Percentiles rank a stretch among this genome's conserved stretches.
phyloP scores from a whole-genome alignment of 1,284 basidiomycete species.

The Papiliotrema terrestris region DNA sequence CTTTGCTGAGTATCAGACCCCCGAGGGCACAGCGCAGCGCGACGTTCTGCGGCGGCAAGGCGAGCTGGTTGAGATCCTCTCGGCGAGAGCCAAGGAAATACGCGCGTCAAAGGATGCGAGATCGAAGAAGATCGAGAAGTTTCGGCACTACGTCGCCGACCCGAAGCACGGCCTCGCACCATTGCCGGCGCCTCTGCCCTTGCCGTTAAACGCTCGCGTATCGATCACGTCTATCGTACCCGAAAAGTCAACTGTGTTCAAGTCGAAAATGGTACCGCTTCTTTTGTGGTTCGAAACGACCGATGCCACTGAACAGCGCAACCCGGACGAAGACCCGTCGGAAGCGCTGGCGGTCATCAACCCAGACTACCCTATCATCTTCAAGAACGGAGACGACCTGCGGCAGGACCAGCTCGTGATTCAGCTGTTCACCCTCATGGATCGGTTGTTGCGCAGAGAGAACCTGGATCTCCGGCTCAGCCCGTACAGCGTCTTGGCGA shows the following conservation, averaged over 20 bases:
- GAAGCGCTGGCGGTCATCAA: conserved; percentile 23
- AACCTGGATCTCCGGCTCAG: conserved; percentile 90
- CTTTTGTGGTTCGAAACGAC: conserved; percentile 80
- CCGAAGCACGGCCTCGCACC: conserved; percentile 73
- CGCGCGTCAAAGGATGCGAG: conserved; percentile 86
- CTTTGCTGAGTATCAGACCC: conserved; percentile 52
- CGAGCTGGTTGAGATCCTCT: conserved; percentile 76
- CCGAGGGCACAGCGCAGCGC: conserved; percentile 70
- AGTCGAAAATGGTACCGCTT: conserved; percentile 91
- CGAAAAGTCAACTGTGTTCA: conserved; percentile 94
- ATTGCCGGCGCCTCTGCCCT: conserved; percentile 67
- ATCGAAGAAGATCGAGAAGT: conserved; percentile 95
- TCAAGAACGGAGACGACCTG: conserved; percentile 98
- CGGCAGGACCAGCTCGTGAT: conserved; percentile 97
- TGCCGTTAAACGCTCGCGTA: conserved; percentile 83
- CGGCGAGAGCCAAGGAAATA: conserved; percentile 78
- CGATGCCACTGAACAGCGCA: conserved; percentile 50
- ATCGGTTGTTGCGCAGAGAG: conserved; percentile 86
- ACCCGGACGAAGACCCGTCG: conserved; percentile 22
- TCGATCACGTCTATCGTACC: conserved; percentile 78
- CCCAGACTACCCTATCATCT: conserved; percentile 84
- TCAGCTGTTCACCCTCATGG: conserved; percentile 97
- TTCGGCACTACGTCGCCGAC: conserved; percentile 77
- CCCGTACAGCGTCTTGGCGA: conserved; percentile 92
- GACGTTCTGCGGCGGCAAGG: conserved; percentile 81